These are phyloP conservation scores for Leucaena leucocephala DNA, from an alignment of 306 rosid genomes.

Conservation along the genomic window DNA sequence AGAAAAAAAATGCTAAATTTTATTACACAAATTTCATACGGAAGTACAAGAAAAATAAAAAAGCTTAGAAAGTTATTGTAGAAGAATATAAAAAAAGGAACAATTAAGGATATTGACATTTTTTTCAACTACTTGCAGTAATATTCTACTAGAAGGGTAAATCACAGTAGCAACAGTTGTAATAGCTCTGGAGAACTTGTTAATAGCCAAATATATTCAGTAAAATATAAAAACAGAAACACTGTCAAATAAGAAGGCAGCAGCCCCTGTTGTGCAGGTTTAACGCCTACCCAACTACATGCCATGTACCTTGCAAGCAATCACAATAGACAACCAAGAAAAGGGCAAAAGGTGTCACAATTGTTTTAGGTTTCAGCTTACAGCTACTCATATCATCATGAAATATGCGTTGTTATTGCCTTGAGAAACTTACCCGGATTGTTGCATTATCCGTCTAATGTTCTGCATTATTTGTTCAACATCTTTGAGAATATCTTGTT, in stretches of 20 bases:
- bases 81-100: background rate
- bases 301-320: constrained; percentile 24
- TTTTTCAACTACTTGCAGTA: background rate
- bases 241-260: constrained; percentile 24
- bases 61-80: background rate
- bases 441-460: constrained; percentile 79
- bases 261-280: constrained; percentile 29
- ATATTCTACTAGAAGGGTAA: constrained; percentile 10
- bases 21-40: constrained; percentile 9
- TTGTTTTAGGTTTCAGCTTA: background rate
- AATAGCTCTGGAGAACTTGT: constrained; percentile 12
- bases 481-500: constrained; percentile 63
- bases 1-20: constrained; percentile 5
- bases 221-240: constrained; percentile 15
- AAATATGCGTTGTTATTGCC: background rate
- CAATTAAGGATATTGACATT: constrained; percentile 9
- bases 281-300: constrained; percentile 30
- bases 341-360: background rate
- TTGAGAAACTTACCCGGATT: constrained; percentile 66
- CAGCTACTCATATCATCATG: background rate
- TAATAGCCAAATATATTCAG: background rate
- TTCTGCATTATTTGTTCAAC: constrained; percentile 68
- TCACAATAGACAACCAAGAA: background rate
- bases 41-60: background rate
- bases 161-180: constrained; percentile 18